These are phyloP conservation scores for Madurella fahalii DNA, from an alignment of 2,329 filamentous ascomycete species.

Conservation along the genomic window DNA sequence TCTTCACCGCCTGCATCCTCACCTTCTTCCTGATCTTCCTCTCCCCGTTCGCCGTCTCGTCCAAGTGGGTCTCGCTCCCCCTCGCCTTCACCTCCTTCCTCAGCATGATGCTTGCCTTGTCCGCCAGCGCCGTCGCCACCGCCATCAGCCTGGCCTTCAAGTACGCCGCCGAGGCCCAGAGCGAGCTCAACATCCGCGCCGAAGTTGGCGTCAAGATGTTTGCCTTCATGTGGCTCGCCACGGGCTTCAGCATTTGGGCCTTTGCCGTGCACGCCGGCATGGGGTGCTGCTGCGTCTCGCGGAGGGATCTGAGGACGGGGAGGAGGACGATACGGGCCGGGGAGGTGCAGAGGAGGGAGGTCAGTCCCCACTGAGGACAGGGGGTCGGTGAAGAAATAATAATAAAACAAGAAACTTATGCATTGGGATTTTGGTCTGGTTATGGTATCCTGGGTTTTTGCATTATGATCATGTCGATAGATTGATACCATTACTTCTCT, in stretches of 20 bases:
- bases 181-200: slow-evolving; percentile 71
- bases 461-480: background rate
- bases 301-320: slow-evolving; percentile 47
- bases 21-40: slow-evolving; percentile 69
- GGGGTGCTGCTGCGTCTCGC: slow-evolving; percentile 69
- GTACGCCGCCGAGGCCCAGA: slow-evolving; percentile 66
- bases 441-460: background rate
- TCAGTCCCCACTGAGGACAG: background rate
- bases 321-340: slow-evolving; percentile 26
- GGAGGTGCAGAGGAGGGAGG: slow-evolving; percentile 7
- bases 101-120: slow-evolving; percentile 61
- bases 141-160: slow-evolving; percentile 80
- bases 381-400: background rate
- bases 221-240: slow-evolving; percentile 84
- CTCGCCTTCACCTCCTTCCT: slow-evolving; percentile 65
- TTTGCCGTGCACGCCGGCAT: slow-evolving; percentile 71
- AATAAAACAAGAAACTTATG: no score
- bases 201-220: slow-evolving; percentile 71
- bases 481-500: background rate
- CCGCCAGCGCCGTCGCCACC: slow-evolving; percentile 71
- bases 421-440: background rate
- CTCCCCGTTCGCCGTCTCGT: slow-evolving; percentile 51
- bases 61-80: slow-evolving; percentile 60
- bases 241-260: slow-evolving; percentile 61
- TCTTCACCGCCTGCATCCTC: slow-evolving; percentile 67